A percentile compares a stretch with the other conserved stretches of the same genome.
Conservation (phyloP, 352 stramenopile genomes). For the Pythium guiyangense region DNA sequence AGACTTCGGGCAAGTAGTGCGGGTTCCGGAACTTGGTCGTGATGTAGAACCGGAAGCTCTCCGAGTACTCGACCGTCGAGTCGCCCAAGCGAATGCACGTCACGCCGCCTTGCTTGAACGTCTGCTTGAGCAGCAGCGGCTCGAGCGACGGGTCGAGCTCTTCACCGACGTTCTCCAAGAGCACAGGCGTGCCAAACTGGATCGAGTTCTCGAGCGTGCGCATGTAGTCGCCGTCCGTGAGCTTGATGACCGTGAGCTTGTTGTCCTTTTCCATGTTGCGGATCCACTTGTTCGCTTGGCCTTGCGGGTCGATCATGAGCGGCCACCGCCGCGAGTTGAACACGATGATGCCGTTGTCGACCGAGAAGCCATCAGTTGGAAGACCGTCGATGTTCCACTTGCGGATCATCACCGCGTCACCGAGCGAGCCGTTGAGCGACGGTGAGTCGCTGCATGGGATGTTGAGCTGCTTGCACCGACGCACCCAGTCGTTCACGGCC, state of each 20-base stretch:
- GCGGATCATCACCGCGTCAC: constrained; percentile 88
- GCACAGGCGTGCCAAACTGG: constrained; percentile 89
- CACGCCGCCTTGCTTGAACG: constrained; percentile 92
- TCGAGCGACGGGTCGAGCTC: constrained; percentile 92
- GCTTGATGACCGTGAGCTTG: constrained; percentile 92
- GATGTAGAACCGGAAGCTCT: constrained; percentile 93
- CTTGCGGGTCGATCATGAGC: constrained; percentile 94
- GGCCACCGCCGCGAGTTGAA: constrained; percentile 94
- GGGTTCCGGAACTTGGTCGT: constrained; percentile 93
- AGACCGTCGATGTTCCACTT: constrained; percentile 95
- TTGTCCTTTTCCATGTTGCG: constrained; percentile 92
- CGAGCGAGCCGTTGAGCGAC: constrained; percentile 84
- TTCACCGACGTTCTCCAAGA: constrained; percentile 92
- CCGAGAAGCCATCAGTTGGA: constrained; percentile 90
- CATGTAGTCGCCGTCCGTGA: constrained; percentile 92
- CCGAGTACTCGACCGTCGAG: constrained; percentile 89
- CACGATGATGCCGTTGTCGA: constrained; percentile 95
- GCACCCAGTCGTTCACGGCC: constrained; percentile 75
- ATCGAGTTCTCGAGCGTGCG: constrained; percentile 90
- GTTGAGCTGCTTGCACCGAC: constrained; percentile 61
- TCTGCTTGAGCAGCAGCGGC: constrained; percentile 91
- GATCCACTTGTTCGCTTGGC: constrained; percentile 95
- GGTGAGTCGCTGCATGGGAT: constrained; percentile 86
- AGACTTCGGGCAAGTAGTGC: constrained; percentile 92
- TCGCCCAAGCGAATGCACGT: constrained; percentile 92